Percentiles rank a stretch among this genome's conserved stretches.
phyloP scores from a whole-genome alignment of 2,329 filamentous ascomycete species.

The Pseudocercospora crystallina region DNA sequence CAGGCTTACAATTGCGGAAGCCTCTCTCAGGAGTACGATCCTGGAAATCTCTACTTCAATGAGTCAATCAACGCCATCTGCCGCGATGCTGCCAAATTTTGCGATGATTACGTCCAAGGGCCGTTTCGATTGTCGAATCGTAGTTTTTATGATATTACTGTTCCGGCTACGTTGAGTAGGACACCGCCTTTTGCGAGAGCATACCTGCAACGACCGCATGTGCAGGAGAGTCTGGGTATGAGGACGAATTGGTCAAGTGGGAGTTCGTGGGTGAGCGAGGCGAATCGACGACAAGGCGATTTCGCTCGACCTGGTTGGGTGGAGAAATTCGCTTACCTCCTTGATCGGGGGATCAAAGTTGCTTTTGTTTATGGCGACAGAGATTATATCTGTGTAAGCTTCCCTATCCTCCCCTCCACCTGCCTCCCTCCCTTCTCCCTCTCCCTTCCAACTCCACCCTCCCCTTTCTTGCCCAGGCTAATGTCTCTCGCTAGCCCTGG shows the following conservation, averaged over 20 bases:
- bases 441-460: not conserved
- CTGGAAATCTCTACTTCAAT: slow-evolving; percentile 23
- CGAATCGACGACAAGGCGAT: slow-evolving; percentile 48
- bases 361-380: slow-evolving; percentile 57
- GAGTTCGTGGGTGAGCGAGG: slow-evolving; percentile 38
- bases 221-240: slow-evolving; percentile 58
- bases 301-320: slow-evolving; percentile 50
- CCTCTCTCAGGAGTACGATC: slow-evolving; percentile 40
- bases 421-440: slow-evolving; percentile 34
- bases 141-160: slow-evolving; percentile 49
- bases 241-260: slow-evolving; percentile 55
- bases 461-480: not conserved
- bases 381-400: slow-evolving; percentile 46
- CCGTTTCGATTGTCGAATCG: slow-evolving; percentile 21
- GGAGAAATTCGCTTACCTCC: slow-evolving; percentile 52
- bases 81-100: slow-evolving; percentile 46
- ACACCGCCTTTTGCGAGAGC: slow-evolving; percentile 48
- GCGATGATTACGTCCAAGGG: slow-evolving; percentile 36
- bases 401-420: slow-evolving; percentile 32
- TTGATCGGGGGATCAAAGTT: slow-evolving; percentile 58
- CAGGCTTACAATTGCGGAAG: slow-evolving; percentile 38
- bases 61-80: slow-evolving; percentile 45
- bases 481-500: slow-evolving; percentile 45
- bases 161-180: slow-evolving; percentile 32
- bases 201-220: slow-evolving; percentile 56